phyloP scores from a whole-genome alignment of 2,329 filamentous ascomycete species.

The Alternaria sp. region DNA sequence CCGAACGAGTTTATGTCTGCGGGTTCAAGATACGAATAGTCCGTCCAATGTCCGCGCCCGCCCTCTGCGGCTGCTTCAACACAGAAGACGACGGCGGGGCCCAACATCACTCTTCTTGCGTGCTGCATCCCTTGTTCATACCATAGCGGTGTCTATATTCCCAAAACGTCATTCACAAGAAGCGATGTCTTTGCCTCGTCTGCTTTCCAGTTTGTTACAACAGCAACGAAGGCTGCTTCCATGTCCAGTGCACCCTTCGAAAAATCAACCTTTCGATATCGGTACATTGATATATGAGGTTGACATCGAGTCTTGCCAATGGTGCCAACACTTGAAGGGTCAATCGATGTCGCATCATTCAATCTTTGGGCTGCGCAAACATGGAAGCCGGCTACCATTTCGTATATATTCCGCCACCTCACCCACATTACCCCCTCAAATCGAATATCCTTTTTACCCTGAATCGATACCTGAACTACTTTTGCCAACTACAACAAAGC shows the following conservation, averaged over 20 bases:
- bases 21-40: rapidly evolving
- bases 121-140: background rate
- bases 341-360: background rate
- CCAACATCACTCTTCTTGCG: background rate
- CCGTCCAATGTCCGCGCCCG: background rate
- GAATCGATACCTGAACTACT: rapidly evolving
- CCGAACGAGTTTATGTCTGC: rapidly evolving
- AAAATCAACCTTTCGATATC: background rate
- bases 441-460: background rate
- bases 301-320: background rate
- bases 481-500: background rate
- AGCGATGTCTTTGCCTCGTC: background rate
- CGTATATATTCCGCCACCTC: background rate
- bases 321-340: background rate
- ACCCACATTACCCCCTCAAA: background rate
- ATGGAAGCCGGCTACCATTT: background rate
- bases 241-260: background rate
- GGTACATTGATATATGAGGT: background rate
- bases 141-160: background rate
- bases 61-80: background rate
- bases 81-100: background rate
- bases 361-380: background rate
- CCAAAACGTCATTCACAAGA: background rate
- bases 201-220: background rate
- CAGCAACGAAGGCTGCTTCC: rapidly evolving